These are phyloP conservation scores for Agarophyton chilense DNA, from an alignment of 23 red algal species.

Conservation along the genomic window DNA sequence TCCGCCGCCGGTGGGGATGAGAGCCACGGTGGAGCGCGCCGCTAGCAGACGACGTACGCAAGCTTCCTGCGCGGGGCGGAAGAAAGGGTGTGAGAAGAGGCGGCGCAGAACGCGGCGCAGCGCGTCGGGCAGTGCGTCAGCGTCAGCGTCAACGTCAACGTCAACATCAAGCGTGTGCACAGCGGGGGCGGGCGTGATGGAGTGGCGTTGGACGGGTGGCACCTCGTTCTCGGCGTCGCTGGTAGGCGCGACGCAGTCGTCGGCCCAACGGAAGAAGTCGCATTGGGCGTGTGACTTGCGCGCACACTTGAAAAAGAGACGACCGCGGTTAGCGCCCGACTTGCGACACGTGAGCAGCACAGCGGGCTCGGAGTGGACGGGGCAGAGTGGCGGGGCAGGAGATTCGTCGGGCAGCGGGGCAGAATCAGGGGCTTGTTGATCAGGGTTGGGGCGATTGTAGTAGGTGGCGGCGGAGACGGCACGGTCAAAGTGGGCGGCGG, in stretches of 20 bases:
- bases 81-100: not conserved
- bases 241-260: not conserved
- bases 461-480: not conserved
- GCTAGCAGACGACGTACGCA: constrained; percentile 34
- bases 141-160: not conserved
- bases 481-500: constrained; percentile 12
- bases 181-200: no score
- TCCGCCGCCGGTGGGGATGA: constrained; percentile 70
- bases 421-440: not conserved
- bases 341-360: constrained; percentile 10
- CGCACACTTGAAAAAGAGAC: constrained; percentile 41
- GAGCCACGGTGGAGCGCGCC: constrained; percentile 46
- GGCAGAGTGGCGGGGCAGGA: constrained; percentile 5
- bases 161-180: no score
- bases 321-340: constrained; percentile 25
- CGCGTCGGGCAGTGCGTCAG: not conserved
- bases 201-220: no score
- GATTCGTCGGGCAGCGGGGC: not conserved
- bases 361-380: not conserved
- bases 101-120: not conserved
- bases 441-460: not conserved
- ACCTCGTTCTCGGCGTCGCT: not conserved
- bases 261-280: constrained; percentile 51
- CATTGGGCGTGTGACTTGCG: not conserved
- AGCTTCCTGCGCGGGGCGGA: constrained; percentile 60